Conservation (phyloP, 2,329 filamentous ascomycete species). For the Endoconidiophora polonica region DNA sequence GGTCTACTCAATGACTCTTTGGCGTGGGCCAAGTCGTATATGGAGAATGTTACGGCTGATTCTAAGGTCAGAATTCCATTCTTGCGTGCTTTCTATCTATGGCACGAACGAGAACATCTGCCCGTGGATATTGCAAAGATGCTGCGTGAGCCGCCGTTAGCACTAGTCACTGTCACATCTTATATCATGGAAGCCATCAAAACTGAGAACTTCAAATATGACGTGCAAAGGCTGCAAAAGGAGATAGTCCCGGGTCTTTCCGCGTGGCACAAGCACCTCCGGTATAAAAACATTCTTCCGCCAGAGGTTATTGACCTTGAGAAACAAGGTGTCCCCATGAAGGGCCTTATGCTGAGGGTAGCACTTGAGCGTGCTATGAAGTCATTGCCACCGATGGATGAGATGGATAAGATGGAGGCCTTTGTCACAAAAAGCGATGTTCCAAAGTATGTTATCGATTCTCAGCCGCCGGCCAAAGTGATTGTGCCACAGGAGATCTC, state of each 20-base stretch:
- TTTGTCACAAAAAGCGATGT: background rate
- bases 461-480: no score
- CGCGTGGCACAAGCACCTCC: slow-evolving; percentile 8
- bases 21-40: background rate
- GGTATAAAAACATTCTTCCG: slow-evolving; percentile 9
- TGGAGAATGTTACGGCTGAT: background rate
- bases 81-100: slow-evolving; percentile 46
- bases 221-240: slow-evolving; percentile 26
- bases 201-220: slow-evolving; percentile 33
- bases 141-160: slow-evolving; percentile 43
- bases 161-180: slow-evolving; percentile 34
- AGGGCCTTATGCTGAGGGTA: slow-evolving; percentile 3
- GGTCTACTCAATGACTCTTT: background rate
- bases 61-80: slow-evolving; percentile 15
- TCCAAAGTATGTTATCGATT: background rate
- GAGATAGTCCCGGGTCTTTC: slow-evolving; percentile 25
- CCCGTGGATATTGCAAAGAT: slow-evolving; percentile 34
- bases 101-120: slow-evolving; percentile 37
- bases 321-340: slow-evolving; percentile 6
- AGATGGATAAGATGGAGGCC: background rate
- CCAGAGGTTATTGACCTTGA: slow-evolving; percentile 1
- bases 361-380: slow-evolving; percentile 6
- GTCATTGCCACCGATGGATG: slow-evolving; percentile 3
- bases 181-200: slow-evolving; percentile 43
- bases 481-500: no score